Percentiles rank a stretch among this genome's conserved stretches.
phyloP scores from a whole-genome alignment of 768 basidiomycete species.

The Termitomyces heimii region DNA sequence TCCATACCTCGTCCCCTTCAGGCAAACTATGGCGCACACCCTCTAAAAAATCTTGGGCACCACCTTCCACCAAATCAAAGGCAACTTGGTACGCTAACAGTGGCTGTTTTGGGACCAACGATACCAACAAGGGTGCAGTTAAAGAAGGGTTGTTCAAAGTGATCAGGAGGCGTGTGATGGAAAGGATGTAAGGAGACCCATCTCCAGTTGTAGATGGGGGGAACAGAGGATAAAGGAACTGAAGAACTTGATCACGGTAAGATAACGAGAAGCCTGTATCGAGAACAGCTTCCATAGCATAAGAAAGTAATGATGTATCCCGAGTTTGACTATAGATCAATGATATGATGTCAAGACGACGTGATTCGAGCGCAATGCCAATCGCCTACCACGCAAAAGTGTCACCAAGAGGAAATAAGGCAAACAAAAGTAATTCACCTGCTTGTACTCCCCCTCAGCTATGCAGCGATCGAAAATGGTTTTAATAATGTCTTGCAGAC shows the following conservation, averaged over 20 bases:
- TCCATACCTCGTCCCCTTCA: conserved; percentile 54
- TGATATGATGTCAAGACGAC: conserved; percentile 80
- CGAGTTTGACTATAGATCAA: conserved; percentile 66
- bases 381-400: conserved; percentile 56
- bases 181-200: conserved; percentile 70
- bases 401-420: conserved; percentile 9
- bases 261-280: conserved; percentile 85
- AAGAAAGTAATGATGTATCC: conserved; percentile 78
- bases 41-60: conserved; percentile 88
- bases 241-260: conserved; percentile 77
- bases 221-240: conserved; percentile 82
- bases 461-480: conserved; percentile 84
- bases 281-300: conserved; percentile 88
- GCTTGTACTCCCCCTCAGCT: conserved; percentile 84
- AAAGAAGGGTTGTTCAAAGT: conserved; percentile 80
- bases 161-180: conserved; percentile 85
- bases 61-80: conserved; percentile 93
- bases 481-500: conserved; percentile 82
- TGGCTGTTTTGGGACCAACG: conserved; percentile 64
- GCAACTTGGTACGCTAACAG: conserved; percentile 91
- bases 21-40: conserved; percentile 65
- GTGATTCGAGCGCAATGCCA: conserved; percentile 91
- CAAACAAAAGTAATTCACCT: conserved; percentile 40
- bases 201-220: conserved; percentile 65
- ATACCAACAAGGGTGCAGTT: conserved; percentile 66